Percentiles rank a stretch among this genome's conserved stretches.
Evolutionary conservation across 2,329 filamentous ascomycete genomes (phyloP).

Genomic region (Onygenales sp.): DNA sequence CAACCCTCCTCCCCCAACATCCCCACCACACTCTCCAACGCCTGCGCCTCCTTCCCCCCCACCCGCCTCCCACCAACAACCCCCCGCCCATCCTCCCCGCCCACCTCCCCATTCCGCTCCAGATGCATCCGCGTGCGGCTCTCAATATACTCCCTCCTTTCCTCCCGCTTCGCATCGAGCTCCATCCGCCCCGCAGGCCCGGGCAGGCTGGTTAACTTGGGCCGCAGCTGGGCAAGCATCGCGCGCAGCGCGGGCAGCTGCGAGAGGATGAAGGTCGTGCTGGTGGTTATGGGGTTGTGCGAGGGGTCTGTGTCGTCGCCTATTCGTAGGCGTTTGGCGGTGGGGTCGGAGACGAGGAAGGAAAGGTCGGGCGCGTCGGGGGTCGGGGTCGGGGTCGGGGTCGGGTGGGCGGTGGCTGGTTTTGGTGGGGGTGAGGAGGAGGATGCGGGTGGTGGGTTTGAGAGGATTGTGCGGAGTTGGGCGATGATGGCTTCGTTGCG

Average conservation of each 20-base stretch:
- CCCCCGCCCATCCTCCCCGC: constrained; percentile 23
- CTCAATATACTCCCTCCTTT: constrained; percentile 77
- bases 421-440: constrained; percentile 6
- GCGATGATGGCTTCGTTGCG: constrained; percentile 63
- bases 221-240: constrained; percentile 57
- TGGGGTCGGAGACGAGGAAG: constrained; percentile 45
- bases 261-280: constrained; percentile 61
- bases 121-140: constrained; percentile 66
- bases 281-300: constrained; percentile 35
- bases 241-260: constrained; percentile 72
- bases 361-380: constrained; percentile 35
- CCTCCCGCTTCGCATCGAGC: constrained; percentile 51
- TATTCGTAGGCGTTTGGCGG: constrained; percentile 39
- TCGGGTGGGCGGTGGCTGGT: not conserved
- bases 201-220: constrained; percentile 47
- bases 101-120: constrained; percentile 43
- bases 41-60: constrained; percentile 30
- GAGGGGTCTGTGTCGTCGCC: constrained; percentile 26
- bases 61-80: constrained; percentile 31
- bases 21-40: constrained; percentile 30
- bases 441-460: constrained; percentile 14
- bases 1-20: constrained; percentile 16
- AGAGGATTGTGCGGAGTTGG: constrained; percentile 53
- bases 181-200: constrained; percentile 26
- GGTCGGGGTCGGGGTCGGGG: constrained; percentile 13